These are phyloP conservation scores for Hyphodiscus hymeniophilus DNA, from an alignment of 495 filamentous ascomycete genomes.

Conservation along the genomic window DNA sequence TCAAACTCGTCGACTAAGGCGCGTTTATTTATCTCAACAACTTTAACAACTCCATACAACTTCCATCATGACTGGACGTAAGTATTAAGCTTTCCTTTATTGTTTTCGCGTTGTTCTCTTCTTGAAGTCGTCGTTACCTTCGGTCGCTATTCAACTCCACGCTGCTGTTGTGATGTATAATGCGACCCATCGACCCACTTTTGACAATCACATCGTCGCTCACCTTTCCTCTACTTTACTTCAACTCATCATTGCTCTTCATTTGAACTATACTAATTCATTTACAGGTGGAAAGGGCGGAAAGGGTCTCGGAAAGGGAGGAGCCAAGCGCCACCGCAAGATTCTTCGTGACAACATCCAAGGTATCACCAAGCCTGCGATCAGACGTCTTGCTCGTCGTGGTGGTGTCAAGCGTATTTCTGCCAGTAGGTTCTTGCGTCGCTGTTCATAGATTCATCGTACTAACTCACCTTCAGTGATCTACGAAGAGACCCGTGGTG, in stretches of 20 bases:
- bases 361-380: slow-evolving; percentile 99
- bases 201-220: slow-evolving; percentile 4
- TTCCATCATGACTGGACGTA: slow-evolving; percentile 27
- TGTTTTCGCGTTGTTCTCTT: slow-evolving; percentile 3
- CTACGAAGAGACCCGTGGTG: slow-evolving; percentile 99
- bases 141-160: slow-evolving; percentile 11
- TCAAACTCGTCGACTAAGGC: slow-evolving; percentile 14
- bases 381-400: slow-evolving; percentile 99
- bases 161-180: slow-evolving; percentile 7
- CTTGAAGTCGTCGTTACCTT: slow-evolving; percentile 8
- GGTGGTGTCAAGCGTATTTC: slow-evolving; percentile 99
- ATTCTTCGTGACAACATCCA: slow-evolving; percentile 99
- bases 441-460: not conserved
- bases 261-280: slow-evolving; percentile 17
- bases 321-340: slow-evolving; percentile 95
- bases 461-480: slow-evolving; percentile 49
- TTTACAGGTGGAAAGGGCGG: slow-evolving; percentile 81
- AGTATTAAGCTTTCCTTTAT: slow-evolving; percentile 14
- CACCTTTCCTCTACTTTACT: not conserved
- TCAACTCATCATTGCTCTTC: not conserved
- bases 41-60: slow-evolving; percentile 12
- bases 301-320: slow-evolving; percentile 85
- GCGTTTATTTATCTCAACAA: slow-evolving; percentile 23
- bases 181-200: slow-evolving; percentile 12
- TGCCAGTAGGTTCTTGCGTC: slow-evolving; percentile 43